Base-by-base conservation (phyloP, 164 flowering plant genomes). In the Stephania yunnanensis region DNA sequence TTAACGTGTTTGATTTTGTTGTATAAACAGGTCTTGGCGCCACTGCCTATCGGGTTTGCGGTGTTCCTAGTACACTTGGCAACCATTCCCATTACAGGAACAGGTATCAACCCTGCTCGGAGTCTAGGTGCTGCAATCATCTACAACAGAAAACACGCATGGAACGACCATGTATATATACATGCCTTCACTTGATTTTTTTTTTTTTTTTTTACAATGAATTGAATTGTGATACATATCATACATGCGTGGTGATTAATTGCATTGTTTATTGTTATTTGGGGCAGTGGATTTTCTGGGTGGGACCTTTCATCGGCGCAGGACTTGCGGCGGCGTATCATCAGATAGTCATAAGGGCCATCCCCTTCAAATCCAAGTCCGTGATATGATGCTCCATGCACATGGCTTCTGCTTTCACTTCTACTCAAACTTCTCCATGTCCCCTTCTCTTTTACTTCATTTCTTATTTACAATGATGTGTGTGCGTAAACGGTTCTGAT, bases 51-150 rank as follows among this genome's bases (percentile, higher is more conserved):
- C 68, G 95, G 95, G 61, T 92, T 90, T 77, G 97, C 94, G 0
- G 94, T 90, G 78, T 92, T 89, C 82, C 79, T 92, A 84, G 94
- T 90, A 15, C 94, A 90, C 84, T 78, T 92, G 77, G 97, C 93
- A 20, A 92, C 97, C 70, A 92, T 92, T 79, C 97, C 97, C 50
- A 81, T 92, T 31, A 92, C 97, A 0, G 97, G 97, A 70, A 89
- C 94, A 1, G 91, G 95, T 5, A 92, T 92, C 74, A 92, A 91
- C 90, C 97, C 97, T 17, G 97, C 97, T 12, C 76, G 97, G 79
- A 91, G 95, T 80, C 88, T 92, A 10, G 97, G 97, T 30, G 93
- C 97, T 0, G 95, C 97, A 52, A 86, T 92, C 84, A 87, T 92
- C 82, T 92, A 70, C 89, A 89, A 92, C 92, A 77, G 70, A 78